Percentiles rank a stretch among this genome's conserved stretches.
Conservation (phyloP, 768 basidiomycete genomes). For the Punctularia strigosozonata region DNA sequence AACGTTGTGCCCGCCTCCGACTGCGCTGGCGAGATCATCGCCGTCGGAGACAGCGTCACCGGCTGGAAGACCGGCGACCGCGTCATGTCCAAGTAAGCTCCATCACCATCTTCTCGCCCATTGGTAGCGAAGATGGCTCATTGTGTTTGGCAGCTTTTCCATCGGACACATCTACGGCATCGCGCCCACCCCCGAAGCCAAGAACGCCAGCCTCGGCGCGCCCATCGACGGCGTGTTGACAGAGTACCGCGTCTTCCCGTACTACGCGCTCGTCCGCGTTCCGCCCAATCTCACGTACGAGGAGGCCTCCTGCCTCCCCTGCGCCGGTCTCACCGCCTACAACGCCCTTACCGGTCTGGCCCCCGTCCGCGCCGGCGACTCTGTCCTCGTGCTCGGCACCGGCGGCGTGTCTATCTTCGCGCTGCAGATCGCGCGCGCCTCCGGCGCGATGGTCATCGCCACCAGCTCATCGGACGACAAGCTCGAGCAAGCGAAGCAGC, state of each 20-base stretch:
- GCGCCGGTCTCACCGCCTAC: constrained; percentile 53
- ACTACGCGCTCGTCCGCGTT: constrained; percentile 11
- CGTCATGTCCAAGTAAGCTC: no score
- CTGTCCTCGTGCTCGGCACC: constrained; percentile 41
- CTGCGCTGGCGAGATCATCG: constrained; percentile 42
- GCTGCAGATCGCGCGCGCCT: constrained; percentile 46
- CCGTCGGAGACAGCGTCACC: constrained; percentile 21
- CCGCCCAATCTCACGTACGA: constrained; percentile 19
- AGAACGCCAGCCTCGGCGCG: constrained; percentile 1
- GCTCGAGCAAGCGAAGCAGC: constrained; percentile 32
- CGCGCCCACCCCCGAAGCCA: not conserved
- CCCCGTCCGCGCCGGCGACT: constrained; percentile 44
- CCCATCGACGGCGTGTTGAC: constrained; percentile 9
- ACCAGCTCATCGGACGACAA: constrained; percentile 60
- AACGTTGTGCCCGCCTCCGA: constrained; percentile 20
- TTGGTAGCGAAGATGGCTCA: no score
- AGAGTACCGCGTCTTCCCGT: constrained; percentile 10
- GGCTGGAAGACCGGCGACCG: constrained; percentile 38
- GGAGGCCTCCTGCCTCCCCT: constrained; percentile 15
- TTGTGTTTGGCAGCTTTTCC: no score
- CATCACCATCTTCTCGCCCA: no score
- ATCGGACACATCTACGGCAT: not conserved
- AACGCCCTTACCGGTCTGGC: constrained; percentile 37
- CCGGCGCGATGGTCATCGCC: constrained; percentile 50
- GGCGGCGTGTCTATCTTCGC: constrained; percentile 50